Percentiles rank a stretch among this genome's conserved stretches.
Conservation (phyloP, 2,329 filamentous ascomycete species). For the Xylaria sp. region DNA sequence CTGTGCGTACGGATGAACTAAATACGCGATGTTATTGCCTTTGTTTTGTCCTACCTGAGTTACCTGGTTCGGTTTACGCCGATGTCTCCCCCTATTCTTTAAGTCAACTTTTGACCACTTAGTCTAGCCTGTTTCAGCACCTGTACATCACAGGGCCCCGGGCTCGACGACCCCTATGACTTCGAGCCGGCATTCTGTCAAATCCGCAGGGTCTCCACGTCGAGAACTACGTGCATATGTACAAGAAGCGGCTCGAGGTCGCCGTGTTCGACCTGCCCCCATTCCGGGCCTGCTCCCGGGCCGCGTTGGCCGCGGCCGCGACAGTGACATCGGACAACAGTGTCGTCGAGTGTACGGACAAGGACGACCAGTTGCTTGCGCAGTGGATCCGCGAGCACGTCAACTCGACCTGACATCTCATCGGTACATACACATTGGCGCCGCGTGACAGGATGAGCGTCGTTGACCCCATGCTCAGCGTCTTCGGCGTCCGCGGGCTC, state of each 20-base stretch:
- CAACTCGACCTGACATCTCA: constrained; percentile 1
- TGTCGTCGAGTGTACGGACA: neutral
- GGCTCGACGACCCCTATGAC: constrained; percentile 47
- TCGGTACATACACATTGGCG: neutral
- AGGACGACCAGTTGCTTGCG: constrained; percentile 4
- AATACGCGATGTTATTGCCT: no score
- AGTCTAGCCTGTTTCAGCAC: no score
- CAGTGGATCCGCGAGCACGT: neutral
- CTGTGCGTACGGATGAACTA: no score
- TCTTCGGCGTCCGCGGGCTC: neutral
- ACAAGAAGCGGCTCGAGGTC: constrained; percentile 65
- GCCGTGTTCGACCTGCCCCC: constrained; percentile 45
- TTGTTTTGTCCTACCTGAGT: no score
- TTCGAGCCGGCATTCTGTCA: constrained; percentile 60
- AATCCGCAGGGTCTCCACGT: constrained; percentile 55
- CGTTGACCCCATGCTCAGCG: no score
- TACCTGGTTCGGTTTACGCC: no score
- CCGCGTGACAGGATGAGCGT: no score
- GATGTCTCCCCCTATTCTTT: no score
- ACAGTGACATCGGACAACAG: constrained; percentile 8
- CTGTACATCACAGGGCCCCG: constrained; percentile 52
- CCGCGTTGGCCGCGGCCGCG: constrained; percentile 36
- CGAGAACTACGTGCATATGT: constrained; percentile 60
- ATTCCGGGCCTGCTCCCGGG: constrained; percentile 45
- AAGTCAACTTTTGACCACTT: no score